Base-by-base conservation (phyloP, 2,329 filamentous ascomycete species). In the Xylariaceae sp. region DNA sequence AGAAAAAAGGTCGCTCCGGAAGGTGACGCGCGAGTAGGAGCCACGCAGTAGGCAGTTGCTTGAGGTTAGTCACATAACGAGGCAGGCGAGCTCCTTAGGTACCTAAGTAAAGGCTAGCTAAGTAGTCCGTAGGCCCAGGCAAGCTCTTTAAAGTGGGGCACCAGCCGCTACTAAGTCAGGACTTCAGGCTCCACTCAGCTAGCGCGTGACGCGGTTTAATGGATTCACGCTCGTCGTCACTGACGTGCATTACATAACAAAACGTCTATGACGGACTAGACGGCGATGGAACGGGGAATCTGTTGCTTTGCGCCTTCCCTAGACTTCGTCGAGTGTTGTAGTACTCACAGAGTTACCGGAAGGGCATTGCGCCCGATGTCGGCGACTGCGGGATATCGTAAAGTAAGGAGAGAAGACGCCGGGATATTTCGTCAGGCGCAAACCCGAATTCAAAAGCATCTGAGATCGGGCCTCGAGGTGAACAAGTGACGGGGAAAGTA, bases 21-120 rank as follows among this genome's bases (percentile, higher is more conserved):
- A 64, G 60, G 62, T 61, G 60, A 65, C 64, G 64, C 63, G 63
- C 46, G 40, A 51, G 47, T 54, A 37, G 50, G 50, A 50, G 40
- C 41, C 40, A 45, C 41, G 51, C 37, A 49, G 31, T 45, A 50
- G 32, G 19, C 19, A 19, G 19, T 19, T 19, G 19, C 19, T 19
- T 19, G 19, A 19, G 19, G 19, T 19, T 19, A 19, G 19, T 19
- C 19, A 19, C 19, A 41, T 50, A 47, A 47, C n/a, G 11, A 47
- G 51, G 35, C 19, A 52, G 30, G 40, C 27, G 29, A 26, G 50
- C 50, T 47, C 35, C 51, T 53, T 19, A 19, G 19, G 19, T 19
- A 19, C 19, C 19, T 19, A 19, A 19, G 19, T 19, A 44, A 52
- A 49, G 54, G 43, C 47, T 53, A 37, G 32, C 32, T 8, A 47